phyloP scores from a whole-genome alignment of 371 early-diverging fungal species.

The Mucor indicus region DNA sequence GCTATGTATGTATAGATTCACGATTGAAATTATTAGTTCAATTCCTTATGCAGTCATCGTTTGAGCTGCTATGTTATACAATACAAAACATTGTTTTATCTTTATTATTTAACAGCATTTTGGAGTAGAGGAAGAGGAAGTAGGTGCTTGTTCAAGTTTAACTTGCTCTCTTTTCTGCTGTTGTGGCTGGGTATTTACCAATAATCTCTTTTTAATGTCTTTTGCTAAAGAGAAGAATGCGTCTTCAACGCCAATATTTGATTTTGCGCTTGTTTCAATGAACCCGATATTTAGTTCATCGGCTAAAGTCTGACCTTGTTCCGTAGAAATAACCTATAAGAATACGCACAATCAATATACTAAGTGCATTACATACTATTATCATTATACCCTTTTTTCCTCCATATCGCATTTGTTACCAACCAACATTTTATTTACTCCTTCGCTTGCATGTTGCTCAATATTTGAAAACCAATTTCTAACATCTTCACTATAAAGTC shows the following conservation, averaged over 20 bases:
- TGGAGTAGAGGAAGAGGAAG: too few relatives aligned
- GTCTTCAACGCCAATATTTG: constrained; percentile 94
- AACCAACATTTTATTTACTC: constrained; percentile 98
- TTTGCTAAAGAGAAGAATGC: constrained; percentile 96
- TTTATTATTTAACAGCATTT: too few relatives aligned
- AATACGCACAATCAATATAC: constrained; percentile 92
- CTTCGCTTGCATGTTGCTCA: constrained; percentile 93
- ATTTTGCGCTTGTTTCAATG: constrained; percentile 96
- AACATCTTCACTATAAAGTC: constrained; percentile 60
- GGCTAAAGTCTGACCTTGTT: constrained; percentile 85
- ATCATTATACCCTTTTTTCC: too few relatives aligned
- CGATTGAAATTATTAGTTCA: too few relatives aligned
- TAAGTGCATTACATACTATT: constrained; percentile 95
- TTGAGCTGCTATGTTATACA: too few relatives aligned
- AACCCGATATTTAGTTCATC: constrained; percentile 87
- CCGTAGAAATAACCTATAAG: constrained; percentile 57
- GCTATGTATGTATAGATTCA: too few relatives aligned
- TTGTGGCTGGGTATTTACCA: constrained; percentile 48
- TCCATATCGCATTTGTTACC: too few relatives aligned
- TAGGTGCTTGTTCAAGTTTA: too few relatives aligned
- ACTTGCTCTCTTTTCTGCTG: constrained; percentile 49
- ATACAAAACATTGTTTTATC: too few relatives aligned
- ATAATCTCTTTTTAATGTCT: constrained; percentile 50
- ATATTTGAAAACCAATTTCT: constrained; percentile 82
- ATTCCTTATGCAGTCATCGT: too few relatives aligned